These are phyloP conservation scores for Abrus pulchellus DNA, from an alignment of 306 rosid species.

Conservation along the genomic window DNA sequence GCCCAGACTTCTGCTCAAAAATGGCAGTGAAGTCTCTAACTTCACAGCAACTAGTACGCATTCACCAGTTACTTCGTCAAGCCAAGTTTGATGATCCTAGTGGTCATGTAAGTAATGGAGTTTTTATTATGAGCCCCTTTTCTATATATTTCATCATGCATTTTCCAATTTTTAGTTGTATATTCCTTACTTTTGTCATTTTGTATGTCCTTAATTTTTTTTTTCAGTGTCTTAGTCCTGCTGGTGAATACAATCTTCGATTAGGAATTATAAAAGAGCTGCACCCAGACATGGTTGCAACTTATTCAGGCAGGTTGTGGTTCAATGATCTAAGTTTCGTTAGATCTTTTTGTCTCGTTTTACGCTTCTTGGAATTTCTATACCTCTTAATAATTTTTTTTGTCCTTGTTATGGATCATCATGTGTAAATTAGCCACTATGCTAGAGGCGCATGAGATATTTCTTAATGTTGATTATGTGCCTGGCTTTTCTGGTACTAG, in stretches of 20 bases:
- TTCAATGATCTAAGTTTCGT: constrained; percentile 44
- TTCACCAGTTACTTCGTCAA: constrained; percentile 96
- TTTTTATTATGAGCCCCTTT: constrained; percentile 50
- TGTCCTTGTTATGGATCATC: constrained; percentile 33
- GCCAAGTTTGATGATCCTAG: constrained; percentile 98
- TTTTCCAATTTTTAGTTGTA: constrained; percentile 22
- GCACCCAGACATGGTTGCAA: constrained; percentile 99
- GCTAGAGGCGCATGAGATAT: constrained; percentile 34
- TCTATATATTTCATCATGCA: constrained; percentile 13
- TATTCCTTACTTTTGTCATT: constrained; percentile 42
- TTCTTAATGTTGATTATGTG: constrained; percentile 20
- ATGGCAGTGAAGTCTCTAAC: constrained; percentile 82
- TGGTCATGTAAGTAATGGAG: constrained; percentile 67
- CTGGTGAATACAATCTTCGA: constrained; percentile 98
- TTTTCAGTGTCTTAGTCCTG: constrained; percentile 97
- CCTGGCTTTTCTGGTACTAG: constrained; percentile 39
- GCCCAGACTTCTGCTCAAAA: constrained; percentile 82
- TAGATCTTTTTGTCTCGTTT: constrained; percentile 41
- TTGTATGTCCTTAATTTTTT: constrained; percentile 41
- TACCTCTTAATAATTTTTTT: constrained; percentile 33
- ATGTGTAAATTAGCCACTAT: constrained; percentile 10
- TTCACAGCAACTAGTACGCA: constrained; percentile 92
- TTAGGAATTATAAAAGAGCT: constrained; percentile 95
- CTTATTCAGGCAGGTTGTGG: constrained; percentile 95
- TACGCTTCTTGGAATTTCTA: constrained; percentile 36